Percentiles rank a stretch among this genome's conserved stretches.
These are phyloP conservation scores for Fagus sylvatica DNA, from an alignment of 306 rosid species.

Conservation along the genomic window DNA sequence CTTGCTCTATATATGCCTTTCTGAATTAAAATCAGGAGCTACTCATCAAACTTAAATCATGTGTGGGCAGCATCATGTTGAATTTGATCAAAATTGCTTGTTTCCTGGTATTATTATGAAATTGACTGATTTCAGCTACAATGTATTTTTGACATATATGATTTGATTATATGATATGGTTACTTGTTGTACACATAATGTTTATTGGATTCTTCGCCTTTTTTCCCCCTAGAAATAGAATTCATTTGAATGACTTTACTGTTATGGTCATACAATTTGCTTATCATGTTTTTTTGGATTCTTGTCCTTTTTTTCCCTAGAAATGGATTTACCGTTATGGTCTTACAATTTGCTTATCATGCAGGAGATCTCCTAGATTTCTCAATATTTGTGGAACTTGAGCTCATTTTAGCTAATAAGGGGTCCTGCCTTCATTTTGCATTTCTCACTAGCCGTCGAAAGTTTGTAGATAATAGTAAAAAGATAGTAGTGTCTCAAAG, in stretches of 20 bases:
- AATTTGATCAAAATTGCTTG: neutral
- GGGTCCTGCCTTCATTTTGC: neutral
- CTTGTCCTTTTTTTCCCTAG: constrained; percentile 4
- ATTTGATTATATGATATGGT: constrained; percentile 18
- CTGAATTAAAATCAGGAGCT: constrained; percentile 9
- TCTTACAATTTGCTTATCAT: neutral
- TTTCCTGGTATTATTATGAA: neutral
- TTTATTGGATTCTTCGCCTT: constrained; percentile 11
- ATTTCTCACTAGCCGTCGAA: neutral
- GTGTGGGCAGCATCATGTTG: neutral
- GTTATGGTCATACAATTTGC: neutral
- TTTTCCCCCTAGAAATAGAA: neutral
- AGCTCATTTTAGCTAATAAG: neutral
- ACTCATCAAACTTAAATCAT: constrained; percentile 10
- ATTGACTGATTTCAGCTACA: neutral
- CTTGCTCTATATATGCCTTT: constrained; percentile 5
- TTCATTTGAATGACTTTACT: neutral
- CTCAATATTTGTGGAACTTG: neutral
- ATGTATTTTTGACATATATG: constrained; percentile 5
- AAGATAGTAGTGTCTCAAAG: neutral
- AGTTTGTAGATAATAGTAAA: neutral
- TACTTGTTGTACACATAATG: constrained; percentile 1
- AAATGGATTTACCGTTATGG: neutral
- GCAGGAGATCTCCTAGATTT: neutral
- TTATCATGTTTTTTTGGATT: neutral